Evolutionary conservation across 2,329 filamentous ascomycete species (phyloP).

Genomic region (Apiospora koreana): DNA sequence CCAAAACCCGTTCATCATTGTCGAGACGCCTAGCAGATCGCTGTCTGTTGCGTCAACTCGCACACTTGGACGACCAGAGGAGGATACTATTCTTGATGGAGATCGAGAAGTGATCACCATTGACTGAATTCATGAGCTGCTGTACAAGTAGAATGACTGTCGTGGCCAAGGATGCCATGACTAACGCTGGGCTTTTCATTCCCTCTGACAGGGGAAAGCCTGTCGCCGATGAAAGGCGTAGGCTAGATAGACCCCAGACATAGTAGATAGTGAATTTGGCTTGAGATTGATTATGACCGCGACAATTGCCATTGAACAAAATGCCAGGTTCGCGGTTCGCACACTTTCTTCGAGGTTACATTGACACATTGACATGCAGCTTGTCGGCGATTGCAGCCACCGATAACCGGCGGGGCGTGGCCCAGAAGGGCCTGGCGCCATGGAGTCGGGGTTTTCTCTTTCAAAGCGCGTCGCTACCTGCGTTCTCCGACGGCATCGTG

Average conservation of each 20-base stretch:
- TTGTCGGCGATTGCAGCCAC: slow-evolving; percentile 8
- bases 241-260: neutral
- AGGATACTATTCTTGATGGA: neutral
- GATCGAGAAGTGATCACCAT: neutral
- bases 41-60: neutral
- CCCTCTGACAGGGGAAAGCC: neutral
- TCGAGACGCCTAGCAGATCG: neutral
- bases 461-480: slow-evolving; percentile 5
- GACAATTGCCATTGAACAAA: neutral
- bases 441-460: neutral
- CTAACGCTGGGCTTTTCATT: neutral
- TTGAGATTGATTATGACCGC: neutral
- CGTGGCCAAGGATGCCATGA: neutral
- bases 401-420: slow-evolving; percentile 9
- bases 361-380: neutral
- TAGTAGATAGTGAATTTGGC: neutral
- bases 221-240: neutral
- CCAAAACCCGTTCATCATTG: neutral
- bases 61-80: neutral
- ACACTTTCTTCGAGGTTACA: neutral
- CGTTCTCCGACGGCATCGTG: slow-evolving; percentile 14
- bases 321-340: neutral
- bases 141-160: neutral
- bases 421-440: neutral
- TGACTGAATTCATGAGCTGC: neutral